Conservation (phyloP, 169 alveolate species). For the Nephromyces sp. region DNA sequence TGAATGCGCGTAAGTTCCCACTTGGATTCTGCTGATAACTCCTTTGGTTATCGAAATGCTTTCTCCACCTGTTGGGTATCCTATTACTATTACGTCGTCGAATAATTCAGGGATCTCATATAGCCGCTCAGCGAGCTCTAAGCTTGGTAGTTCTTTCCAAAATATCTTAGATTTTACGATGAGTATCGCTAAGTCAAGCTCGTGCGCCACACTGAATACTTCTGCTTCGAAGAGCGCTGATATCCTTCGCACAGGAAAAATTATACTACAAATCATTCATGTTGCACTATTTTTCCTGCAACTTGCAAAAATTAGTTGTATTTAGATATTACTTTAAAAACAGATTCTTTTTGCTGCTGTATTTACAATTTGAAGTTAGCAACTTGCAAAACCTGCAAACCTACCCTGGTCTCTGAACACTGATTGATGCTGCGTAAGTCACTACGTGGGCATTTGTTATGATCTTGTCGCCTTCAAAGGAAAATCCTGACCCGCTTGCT, state of each 20-base stretch:
- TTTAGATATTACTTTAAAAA: too few relatives aligned
- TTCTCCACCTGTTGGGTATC: conserved; percentile 81
- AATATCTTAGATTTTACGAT: conserved; percentile 52
- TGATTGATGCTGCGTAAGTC: neutral
- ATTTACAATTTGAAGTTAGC: neutral
- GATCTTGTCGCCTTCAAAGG: neutral
- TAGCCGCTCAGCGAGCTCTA: conserved; percentile 49
- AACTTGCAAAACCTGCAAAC: neutral
- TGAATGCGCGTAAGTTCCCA: conserved; percentile 47
- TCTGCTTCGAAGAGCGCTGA: conserved; percentile 49
- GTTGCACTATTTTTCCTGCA: too few relatives aligned
- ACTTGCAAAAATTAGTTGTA: too few relatives aligned
- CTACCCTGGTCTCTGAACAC: neutral
- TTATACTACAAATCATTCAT: too few relatives aligned
- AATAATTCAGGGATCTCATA: conserved; percentile 56
- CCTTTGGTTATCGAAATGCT: conserved; percentile 73
- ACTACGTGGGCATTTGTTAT: neutral
- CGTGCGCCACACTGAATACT: conserved; percentile 59
- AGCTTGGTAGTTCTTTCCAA: conserved; percentile 51
- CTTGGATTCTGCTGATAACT: conserved; percentile 69
- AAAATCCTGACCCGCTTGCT: neutral
- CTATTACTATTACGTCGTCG: conserved; percentile 67
- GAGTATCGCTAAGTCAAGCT: conserved; percentile 66
- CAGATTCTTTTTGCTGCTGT: neutral
- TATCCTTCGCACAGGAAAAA: too few relatives aligned